Evolutionary conservation across 2,329 filamentous ascomycete genomes (phyloP).

Genomic region (Curvularia verruculosa): DNA sequence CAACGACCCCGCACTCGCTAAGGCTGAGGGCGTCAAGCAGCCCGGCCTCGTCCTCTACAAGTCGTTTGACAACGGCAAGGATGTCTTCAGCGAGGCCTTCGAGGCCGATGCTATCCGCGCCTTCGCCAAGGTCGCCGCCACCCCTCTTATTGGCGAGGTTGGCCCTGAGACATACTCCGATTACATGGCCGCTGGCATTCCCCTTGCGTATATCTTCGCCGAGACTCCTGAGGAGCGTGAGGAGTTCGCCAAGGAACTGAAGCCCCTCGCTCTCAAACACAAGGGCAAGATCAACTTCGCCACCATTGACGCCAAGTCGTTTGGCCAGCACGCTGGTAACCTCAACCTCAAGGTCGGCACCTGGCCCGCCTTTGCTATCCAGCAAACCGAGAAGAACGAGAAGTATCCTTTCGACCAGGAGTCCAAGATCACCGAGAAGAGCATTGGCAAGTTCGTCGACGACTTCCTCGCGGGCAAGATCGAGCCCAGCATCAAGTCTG

Average conservation of each 20-base stretch:
- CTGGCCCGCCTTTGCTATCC: conserved; percentile 97
- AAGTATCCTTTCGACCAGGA: conserved; percentile 95
- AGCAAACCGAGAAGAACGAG: conserved; percentile 92
- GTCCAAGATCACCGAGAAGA: conserved; percentile 74
- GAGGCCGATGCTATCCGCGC: conserved; percentile 77
- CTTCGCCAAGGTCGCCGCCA: conserved; percentile 85
- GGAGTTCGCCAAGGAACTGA: conserved; percentile 75
- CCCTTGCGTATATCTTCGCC: conserved; percentile 96
- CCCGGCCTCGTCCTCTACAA: conserved; percentile 95
- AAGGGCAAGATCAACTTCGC: conserved; percentile 97
- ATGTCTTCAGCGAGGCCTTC: conserved; percentile 80
- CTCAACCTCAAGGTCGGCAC: conserved; percentile 94
- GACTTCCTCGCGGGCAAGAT: conserved; percentile 86
- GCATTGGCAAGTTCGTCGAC: conserved; percentile 81
- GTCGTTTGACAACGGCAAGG: conserved; percentile 96
- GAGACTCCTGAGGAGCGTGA: conserved; percentile 90
- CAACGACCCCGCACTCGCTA: conserved; percentile 81
- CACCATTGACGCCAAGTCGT: conserved; percentile 92
- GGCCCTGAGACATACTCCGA: conserved; percentile 94
- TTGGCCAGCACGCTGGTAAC: conserved; percentile 94
- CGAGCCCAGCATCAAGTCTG: conserved; percentile 96
- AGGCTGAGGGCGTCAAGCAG: conserved; percentile 86
- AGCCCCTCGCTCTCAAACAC: conserved; percentile 86
- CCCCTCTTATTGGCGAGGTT: conserved; percentile 91
- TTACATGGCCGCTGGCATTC: conserved; percentile 92